phyloP scores from a whole-genome alignment of 164 flowering plant species.

The Piper betle region DNA sequence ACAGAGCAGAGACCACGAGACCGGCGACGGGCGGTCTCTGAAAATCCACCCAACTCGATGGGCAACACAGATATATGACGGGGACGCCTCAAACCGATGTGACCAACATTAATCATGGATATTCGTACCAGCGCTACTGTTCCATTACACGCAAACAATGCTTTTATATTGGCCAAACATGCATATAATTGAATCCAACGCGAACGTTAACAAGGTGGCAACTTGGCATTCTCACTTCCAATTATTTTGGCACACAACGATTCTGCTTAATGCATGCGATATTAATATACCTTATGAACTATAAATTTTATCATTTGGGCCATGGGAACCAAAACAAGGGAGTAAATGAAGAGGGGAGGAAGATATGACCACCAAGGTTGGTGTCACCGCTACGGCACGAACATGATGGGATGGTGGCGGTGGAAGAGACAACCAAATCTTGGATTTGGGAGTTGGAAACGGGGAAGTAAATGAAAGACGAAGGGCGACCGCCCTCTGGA shows the following conservation, averaged over 20 bases:
- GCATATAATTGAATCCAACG: too few relatives aligned
- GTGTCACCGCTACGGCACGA: neutral
- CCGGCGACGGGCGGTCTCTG: neutral
- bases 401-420: neutral
- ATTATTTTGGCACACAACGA: too few relatives aligned
- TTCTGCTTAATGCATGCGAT: too few relatives aligned
- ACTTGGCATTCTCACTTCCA: too few relatives aligned
- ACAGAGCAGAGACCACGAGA: neutral
- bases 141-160: neutral
- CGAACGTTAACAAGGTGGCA: too few relatives aligned
- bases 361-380: neutral
- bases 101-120: neutral
- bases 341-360: too few relatives aligned
- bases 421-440: neutral
- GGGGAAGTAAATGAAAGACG: neutral
- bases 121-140: neutral
- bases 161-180: neutral
- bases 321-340: too few relatives aligned
- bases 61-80: neutral
- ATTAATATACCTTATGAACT: too few relatives aligned
- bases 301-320: too few relatives aligned
- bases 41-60: neutral
- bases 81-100: neutral
- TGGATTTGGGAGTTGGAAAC: neutral
- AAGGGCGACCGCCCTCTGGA: neutral